phyloP scores from a whole-genome alignment of 371 early-diverging fungal species.

The Mucor irregularis region DNA sequence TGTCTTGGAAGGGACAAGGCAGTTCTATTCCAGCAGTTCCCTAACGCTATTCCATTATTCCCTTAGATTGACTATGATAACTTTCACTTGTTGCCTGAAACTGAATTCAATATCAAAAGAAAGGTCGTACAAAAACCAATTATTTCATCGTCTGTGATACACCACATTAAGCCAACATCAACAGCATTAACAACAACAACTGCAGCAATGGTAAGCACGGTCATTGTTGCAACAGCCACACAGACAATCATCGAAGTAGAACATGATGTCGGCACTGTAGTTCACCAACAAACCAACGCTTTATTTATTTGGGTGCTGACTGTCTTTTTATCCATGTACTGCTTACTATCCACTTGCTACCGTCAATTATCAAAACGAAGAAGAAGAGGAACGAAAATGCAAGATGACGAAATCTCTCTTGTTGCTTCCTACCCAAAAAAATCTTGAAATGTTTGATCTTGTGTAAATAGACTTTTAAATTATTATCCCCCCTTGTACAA shows the following conservation, averaged over 20 bases:
- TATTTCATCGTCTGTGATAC: neutral
- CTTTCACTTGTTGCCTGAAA: slow-evolving; percentile 44
- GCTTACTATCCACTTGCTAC: slow-evolving; percentile 24
- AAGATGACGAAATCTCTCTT: slow-evolving; percentile 1
- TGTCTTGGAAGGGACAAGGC: too few species aligned
- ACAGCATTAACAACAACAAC: neutral
- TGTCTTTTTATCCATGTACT: slow-evolving; percentile 25
- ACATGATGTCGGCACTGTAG: slow-evolving; percentile 11
- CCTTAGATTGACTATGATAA: slow-evolving; percentile 51
- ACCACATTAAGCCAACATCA: neutral
- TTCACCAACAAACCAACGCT: slow-evolving; percentile 20
- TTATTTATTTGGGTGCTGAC: slow-evolving; percentile 36
- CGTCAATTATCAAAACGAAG: slow-evolving; percentile 14
- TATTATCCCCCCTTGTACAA: too few species aligned
- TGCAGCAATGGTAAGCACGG: too few species aligned
- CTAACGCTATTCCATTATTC: neutral
- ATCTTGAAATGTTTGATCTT: neutral
- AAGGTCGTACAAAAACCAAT: neutral
- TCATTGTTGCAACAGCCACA: neutral
- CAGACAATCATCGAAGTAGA: slow-evolving; percentile 17
- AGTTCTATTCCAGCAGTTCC: too few species aligned
- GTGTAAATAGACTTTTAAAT: too few species aligned
- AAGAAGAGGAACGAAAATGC: neutral
- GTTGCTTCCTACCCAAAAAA: neutral
- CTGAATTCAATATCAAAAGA: slow-evolving; percentile 30